phyloP scores from a whole-genome alignment of 768 basidiomycete genomes.

The Thelephora ganbajun region DNA sequence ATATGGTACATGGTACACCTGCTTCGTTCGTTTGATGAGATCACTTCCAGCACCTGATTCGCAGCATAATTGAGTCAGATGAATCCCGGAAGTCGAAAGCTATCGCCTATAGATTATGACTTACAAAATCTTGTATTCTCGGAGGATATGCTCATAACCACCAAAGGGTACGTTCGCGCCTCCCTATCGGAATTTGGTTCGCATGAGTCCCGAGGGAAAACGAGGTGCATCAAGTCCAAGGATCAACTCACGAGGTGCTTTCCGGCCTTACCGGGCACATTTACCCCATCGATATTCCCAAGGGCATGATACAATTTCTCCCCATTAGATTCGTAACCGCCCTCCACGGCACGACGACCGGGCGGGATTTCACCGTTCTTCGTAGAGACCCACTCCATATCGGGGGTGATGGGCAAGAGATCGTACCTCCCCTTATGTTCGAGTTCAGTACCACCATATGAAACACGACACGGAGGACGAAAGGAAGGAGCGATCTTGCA shows the following conservation, averaged over 20 bases:
- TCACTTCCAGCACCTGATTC: slow-evolving; percentile 8
- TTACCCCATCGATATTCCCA: slow-evolving; percentile 32
- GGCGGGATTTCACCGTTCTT: slow-evolving; percentile 44
- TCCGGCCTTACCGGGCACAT: slow-evolving; percentile 61
- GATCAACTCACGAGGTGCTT: slow-evolving; percentile 42
- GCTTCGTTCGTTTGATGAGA: too few relatives aligned
- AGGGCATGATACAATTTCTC: slow-evolving; percentile 55
- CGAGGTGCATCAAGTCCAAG: neutral
- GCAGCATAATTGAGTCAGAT: neutral
- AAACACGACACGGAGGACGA: slow-evolving; percentile 32
- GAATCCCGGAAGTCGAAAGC: slow-evolving; percentile 24
- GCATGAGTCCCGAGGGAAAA: too few relatives aligned
- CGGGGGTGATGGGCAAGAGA: slow-evolving; percentile 51
- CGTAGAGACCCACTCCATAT: slow-evolving; percentile 65
- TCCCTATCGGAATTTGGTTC: slow-evolving; percentile 14
- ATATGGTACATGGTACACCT: too few relatives aligned
- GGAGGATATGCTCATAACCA: slow-evolving; percentile 23
- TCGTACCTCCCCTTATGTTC: slow-evolving; percentile 58
- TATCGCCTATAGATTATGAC: slow-evolving; percentile 11
- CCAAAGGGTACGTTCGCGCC: slow-evolving; percentile 28
- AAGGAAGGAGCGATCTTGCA: slow-evolving; percentile 67
- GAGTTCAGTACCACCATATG: slow-evolving; percentile 49
- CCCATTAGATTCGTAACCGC: slow-evolving; percentile 63
- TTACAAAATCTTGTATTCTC: slow-evolving; percentile 31
- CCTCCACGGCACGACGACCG: slow-evolving; percentile 48